Evolutionary conservation across 2,329 filamentous ascomycete species (phyloP), one percentile per base, ranked within the genome.

Genomic region (Fusarium acutatum): DNA sequence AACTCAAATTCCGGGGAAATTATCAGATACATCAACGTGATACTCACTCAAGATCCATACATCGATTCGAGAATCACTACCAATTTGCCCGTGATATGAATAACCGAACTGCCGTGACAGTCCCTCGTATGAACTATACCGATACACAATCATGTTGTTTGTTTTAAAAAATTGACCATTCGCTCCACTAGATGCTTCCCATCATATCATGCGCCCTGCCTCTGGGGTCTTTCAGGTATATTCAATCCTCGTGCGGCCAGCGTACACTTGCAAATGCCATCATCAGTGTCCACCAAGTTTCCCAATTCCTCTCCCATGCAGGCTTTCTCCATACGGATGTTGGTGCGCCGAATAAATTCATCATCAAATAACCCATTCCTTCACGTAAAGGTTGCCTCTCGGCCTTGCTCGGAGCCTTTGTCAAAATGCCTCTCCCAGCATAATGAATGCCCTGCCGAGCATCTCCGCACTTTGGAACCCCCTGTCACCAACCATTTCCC

Each of bases 221-320:
- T 54, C 41, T 32, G 50, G 47, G 50, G 46, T 62, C 64, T 67
- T 40, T 44, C 74, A 69, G 74, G 70, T 75, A 74, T 74, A 75
- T 72, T 64, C 67, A 72, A 67, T 65, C 52, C 58, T 49, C 56
- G 71, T 71, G 71, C 67, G 54, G 56, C 62, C 67, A 74, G 71
- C 71, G 71, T 74, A 60, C 71, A 73, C 49, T 71, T 59, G 43
- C 58, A 49, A 47, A 61, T 67, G 53, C 40, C 64, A 56, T 68
- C 46, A 15, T 70, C 49, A 22, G 41, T 58, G 41, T 59, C 49
- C 70, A 44, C 47, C 59, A 38, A 62, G 26, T 58, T 57, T 58
- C 32, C 62, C 32, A 57, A 13, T 30, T 34, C 43, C 18, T 59
- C 44, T 67, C 38, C 53, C 61, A 52, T 67, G 47, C 44, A 63